Evolutionary conservation across 2,329 filamentous ascomycete species (phyloP), one percentile per base, ranked within the genome.

Genomic region (Trichoderma gracile): DNA sequence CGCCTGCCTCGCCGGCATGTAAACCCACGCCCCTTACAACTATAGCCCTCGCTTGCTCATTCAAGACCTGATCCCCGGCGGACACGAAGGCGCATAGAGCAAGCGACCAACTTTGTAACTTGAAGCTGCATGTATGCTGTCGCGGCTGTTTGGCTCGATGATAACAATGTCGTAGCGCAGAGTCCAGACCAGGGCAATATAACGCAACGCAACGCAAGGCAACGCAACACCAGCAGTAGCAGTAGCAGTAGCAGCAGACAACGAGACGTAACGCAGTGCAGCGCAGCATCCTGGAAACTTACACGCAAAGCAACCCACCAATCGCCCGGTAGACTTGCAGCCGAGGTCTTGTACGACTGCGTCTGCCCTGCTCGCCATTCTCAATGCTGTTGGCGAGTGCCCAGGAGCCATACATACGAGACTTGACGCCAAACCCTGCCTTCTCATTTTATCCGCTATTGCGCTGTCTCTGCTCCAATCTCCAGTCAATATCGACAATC

Each of bases 111-210:
- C 19, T n/a, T 50, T 19, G 19, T n/a, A 17, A 12, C 19, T 33
- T 21, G 42, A 45, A 12, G 50, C n/a, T 38, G n/a, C 14, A 43
- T 25, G 33, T 42, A 42, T 55, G 21, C 40, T 15, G 21, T 38
- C 27, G 12, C 15, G n/a, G 45, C 45, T 17, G 38, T 52, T 38
- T 61, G 25, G 57, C 23, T 30, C 17, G n/a, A 52, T 27, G 57
- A 61, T 61, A 61, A 61, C 57, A 61, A 52, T 52, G 56, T 59
- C 27, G 56, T 33, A 59, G 56, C 56, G 56, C 57, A 61, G 47
- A 52, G 33, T 42, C 45, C 33, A 46, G n/a, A 17, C 30, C 45
- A 59, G 33, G 3, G 56, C 56, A 59, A 27, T 19, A 33, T 46
- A 49, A 50, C 57, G 45, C 56, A 58, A 46, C 53, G 53, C 53